A percentile compares a stretch with the other conserved stretches of the same genome.
Evolutionary conservation across 768 basidiomycete species (phyloP).

Genomic region (Pleurotus sapidus): DNA sequence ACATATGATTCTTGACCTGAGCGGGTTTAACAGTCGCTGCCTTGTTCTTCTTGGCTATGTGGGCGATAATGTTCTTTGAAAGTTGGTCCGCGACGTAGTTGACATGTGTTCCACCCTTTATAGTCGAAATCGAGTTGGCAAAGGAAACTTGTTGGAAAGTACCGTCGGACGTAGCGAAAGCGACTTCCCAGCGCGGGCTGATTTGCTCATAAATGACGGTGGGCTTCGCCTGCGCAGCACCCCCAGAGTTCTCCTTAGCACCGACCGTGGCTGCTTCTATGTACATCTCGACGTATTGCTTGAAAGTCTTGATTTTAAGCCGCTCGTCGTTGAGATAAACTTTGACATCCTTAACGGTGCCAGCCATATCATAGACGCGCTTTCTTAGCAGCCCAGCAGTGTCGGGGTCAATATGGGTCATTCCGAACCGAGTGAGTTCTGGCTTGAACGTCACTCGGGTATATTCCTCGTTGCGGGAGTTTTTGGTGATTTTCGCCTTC

Average conservation of each 20-base stretch:
- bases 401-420: conserved; percentile 88
- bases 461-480: conserved; percentile 82
- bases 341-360: conserved; percentile 91
- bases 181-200: conserved; percentile 88
- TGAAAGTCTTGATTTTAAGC: conserved; percentile 92
- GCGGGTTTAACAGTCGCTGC: conserved; percentile 89
- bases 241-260: conserved; percentile 67
- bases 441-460: conserved; percentile 93
- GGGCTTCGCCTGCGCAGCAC: conserved; percentile 77
- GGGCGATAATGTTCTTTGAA: conserved; percentile 76
- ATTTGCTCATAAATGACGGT: conserved; percentile 79
- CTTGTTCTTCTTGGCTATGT: conserved; percentile 97
- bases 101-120: conserved; percentile 96
- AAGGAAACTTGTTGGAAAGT: conserved; percentile 94
- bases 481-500: conserved; percentile 91
- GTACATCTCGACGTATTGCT: conserved; percentile 95
- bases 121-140: conserved; percentile 95
- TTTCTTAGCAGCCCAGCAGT: conserved; percentile 85
- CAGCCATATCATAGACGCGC: conserved; percentile 96
- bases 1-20: conserved; percentile 97
- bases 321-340: conserved; percentile 92
- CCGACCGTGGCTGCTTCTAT: conserved; percentile 72
- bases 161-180: conserved; percentile 92
- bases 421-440: conserved; percentile 89
- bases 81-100: conserved; percentile 82